A percentile compares a stretch with the other conserved stretches of the same genome.
phyloP scores from a whole-genome alignment of 1,284 basidiomycete genomes.

The Boletus semigastroideus region DNA sequence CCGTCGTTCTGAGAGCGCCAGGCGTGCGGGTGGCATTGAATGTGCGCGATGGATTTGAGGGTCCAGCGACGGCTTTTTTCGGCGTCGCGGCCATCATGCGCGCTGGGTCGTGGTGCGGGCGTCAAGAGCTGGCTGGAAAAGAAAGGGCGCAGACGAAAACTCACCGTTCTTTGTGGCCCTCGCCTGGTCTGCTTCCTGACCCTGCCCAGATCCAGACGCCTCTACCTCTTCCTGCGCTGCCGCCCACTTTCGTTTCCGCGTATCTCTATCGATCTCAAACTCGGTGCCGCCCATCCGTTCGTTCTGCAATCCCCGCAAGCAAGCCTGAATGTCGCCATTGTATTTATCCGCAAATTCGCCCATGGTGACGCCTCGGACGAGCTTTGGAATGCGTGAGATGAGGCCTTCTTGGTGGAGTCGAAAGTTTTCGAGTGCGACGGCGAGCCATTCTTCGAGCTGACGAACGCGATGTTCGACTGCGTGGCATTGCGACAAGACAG shows the following conservation, averaged over 20 bases:
- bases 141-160: slow-evolving; percentile 3
- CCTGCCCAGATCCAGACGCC: slow-evolving; percentile 31
- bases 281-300: slow-evolving; percentile 50
- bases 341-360: slow-evolving; percentile 76
- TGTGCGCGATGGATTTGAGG: slow-evolving; percentile 46
- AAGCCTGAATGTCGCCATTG: slow-evolving; percentile 67
- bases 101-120: slow-evolving; percentile 38
- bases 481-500: slow-evolving; percentile 1
- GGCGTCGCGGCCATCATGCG: slow-evolving; percentile 51
- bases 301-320: slow-evolving; percentile 62
- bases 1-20: slow-evolving; percentile 35
- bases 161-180: slow-evolving; percentile 62
- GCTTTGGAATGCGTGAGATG: slow-evolving; percentile 71
- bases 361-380: slow-evolving; percentile 69
- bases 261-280: slow-evolving; percentile 62
- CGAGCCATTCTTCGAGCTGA: slow-evolving; percentile 70
- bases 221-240: slow-evolving; percentile 57
- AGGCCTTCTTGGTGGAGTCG: slow-evolving; percentile 67
- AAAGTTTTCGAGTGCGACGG: slow-evolving; percentile 69
- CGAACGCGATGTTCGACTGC: slow-evolving; percentile 68
- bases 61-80: slow-evolving; percentile 48
- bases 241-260: slow-evolving; percentile 73
- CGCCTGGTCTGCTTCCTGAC: slow-evolving; percentile 40
- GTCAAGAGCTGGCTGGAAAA: neutral
- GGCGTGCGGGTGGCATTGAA: slow-evolving; percentile 46